A percentile compares a stretch with the other conserved stretches of the same genome.
Conservation (phyloP, 2,329 filamentous ascomycete genomes). For the Paecilomyces niveus region DNA sequence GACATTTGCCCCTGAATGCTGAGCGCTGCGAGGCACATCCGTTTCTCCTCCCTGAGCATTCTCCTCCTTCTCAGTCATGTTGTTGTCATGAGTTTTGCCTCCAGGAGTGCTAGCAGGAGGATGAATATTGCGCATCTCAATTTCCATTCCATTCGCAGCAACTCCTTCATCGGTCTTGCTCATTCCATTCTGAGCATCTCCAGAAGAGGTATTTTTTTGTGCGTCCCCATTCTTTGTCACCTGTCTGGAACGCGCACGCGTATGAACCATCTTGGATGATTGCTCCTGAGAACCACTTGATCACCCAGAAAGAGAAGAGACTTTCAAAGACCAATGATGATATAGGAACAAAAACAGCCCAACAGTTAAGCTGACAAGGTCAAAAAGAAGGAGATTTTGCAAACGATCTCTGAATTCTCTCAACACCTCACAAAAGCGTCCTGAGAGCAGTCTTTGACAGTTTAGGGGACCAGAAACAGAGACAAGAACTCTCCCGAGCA, state of each 20-base stretch:
- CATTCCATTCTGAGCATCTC: too few relatives aligned
- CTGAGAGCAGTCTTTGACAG: not conserved
- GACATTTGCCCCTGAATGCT: too few relatives aligned
- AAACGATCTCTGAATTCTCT: not conserved
- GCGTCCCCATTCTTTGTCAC: not conserved
- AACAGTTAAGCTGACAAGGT: too few relatives aligned
- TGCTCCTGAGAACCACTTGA: not conserved
- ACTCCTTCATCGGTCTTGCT: too few relatives aligned
- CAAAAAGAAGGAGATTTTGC: not conserved
- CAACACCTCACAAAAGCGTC: not conserved
- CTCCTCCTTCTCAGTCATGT: too few relatives aligned
- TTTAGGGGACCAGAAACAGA: not conserved
- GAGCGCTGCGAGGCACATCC: too few relatives aligned
- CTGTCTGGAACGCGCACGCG: not conserved
- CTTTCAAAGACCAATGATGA: not conserved
- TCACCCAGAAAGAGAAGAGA: not conserved
- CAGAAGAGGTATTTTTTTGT: not conserved
- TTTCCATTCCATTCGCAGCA: too few relatives aligned
- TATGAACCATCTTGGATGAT: not conserved
- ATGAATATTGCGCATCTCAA: too few relatives aligned
- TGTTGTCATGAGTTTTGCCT: too few relatives aligned
- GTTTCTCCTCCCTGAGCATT: too few relatives aligned
- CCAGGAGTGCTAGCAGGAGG: too few relatives aligned
- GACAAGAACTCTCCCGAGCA: not conserved
- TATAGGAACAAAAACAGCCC: not conserved